phyloP scores from a whole-genome alignment of 2,329 filamentous ascomycete species.

The Beauveria pseudobassiana region DNA sequence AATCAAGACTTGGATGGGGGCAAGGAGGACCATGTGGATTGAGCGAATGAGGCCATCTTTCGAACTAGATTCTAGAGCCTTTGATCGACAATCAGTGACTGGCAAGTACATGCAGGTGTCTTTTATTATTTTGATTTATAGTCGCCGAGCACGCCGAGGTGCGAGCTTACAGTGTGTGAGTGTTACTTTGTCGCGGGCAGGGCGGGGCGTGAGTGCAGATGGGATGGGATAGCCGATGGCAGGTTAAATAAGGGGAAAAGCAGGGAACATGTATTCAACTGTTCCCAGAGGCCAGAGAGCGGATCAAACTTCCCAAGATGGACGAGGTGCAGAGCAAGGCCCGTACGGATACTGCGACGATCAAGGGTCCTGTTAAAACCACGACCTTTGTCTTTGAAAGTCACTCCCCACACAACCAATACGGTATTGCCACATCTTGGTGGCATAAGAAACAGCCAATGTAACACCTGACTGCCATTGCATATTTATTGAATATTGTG shows the following conservation, averaged over 20 bases:
- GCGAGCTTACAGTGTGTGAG: no score
- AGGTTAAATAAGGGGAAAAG: not conserved
- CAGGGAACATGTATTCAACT: not conserved
- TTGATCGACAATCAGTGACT: slow-evolving; percentile 2
- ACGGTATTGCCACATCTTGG: not conserved
- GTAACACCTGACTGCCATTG: not conserved
- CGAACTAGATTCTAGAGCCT: slow-evolving; percentile 3
- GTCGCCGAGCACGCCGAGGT: no score
- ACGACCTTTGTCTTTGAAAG: not conserved
- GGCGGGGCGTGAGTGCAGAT: no score
- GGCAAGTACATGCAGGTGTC: not conserved
- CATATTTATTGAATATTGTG: not conserved
- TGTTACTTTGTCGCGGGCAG: no score
- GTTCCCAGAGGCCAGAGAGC: not conserved
- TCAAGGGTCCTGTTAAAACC: not conserved
- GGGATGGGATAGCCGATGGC: no score
- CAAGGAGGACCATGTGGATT: not conserved
- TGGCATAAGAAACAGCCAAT: not conserved
- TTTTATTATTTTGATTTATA: no score
- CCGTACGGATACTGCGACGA: not conserved
- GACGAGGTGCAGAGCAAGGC: not conserved
- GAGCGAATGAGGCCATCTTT: not conserved
- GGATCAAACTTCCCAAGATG: not conserved
- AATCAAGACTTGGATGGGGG: not conserved
- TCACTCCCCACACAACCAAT: not conserved